phyloP scores from a whole-genome alignment of 768 basidiomycete genomes.

The Hygrocybe coccinea region DNA sequence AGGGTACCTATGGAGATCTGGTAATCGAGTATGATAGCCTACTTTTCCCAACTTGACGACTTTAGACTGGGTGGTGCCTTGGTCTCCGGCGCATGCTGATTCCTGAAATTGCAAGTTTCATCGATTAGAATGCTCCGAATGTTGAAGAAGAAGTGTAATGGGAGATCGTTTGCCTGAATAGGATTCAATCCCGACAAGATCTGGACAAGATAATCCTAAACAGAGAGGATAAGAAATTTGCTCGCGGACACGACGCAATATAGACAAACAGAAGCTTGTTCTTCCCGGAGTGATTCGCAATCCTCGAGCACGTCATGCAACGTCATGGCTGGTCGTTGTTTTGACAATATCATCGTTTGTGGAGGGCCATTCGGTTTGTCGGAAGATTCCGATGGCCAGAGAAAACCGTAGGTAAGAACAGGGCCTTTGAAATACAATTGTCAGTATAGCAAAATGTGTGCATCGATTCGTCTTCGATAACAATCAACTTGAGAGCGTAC shows the following conservation, averaged over 20 bases:
- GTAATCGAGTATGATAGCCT: constrained; percentile 63
- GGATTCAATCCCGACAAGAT: constrained; percentile 65
- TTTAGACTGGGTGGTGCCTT: constrained; percentile 47
- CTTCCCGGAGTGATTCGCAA: constrained; percentile 67
- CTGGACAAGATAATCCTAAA: constrained; percentile 72
- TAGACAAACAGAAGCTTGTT: constrained; percentile 56
- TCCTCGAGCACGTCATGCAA: constrained; percentile 74
- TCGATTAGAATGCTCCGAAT: background rate
- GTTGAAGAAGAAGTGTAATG: background rate
- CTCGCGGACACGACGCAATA: constrained; percentile 1
- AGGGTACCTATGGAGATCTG: constrained; percentile 79
- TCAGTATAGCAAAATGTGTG: too few species aligned
- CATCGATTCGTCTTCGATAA: too few species aligned
- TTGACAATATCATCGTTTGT: constrained; percentile 62
- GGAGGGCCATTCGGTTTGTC: constrained; percentile 44
- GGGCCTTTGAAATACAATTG: background rate
- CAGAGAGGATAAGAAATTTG: background rate
- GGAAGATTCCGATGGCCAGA: constrained; percentile 58
- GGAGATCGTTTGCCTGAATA: constrained; percentile 57
- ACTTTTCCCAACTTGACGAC: constrained; percentile 73
- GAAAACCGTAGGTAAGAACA: background rate
- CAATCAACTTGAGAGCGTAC: too few species aligned
- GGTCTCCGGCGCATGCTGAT: constrained; percentile 50
- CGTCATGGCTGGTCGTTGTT: constrained; percentile 61
- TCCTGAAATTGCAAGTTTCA: constrained; percentile 39